Conservation (phyloP, 169 alveolate species). For the Eimeria zaria region DNA sequence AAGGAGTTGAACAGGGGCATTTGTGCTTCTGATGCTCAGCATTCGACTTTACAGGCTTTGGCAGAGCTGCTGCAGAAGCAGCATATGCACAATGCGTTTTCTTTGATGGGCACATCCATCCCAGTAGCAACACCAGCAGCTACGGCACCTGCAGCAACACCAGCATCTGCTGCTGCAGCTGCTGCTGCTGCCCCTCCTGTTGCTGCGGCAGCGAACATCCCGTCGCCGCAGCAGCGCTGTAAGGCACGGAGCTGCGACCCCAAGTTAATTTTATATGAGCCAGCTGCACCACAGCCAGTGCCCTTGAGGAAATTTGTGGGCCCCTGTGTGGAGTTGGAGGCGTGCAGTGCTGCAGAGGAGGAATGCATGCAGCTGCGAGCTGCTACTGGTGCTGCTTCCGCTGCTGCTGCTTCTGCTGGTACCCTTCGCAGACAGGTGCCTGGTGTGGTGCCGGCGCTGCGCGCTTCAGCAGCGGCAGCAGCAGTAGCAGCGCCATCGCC, state of each 20-base stretch:
- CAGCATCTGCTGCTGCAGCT: not conserved
- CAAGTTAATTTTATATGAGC: not conserved
- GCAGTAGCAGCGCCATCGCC: conserved; percentile 21
- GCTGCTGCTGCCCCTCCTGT: conserved; percentile 9
- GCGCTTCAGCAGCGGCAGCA: conserved; percentile 18
- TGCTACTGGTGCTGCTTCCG: too few relatives aligned
- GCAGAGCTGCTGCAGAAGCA: not conserved
- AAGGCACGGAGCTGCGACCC: conserved; percentile 28
- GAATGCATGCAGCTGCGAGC: not conserved
- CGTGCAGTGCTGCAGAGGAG: conserved; percentile 1
- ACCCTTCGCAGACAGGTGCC: not conserved
- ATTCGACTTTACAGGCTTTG: not conserved
- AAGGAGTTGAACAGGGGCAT: not conserved
- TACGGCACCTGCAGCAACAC: not conserved
- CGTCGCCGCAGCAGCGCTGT: not conserved
- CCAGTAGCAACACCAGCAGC: not conserved
- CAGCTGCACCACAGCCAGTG: conserved; percentile 64
- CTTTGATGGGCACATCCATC: too few relatives aligned
- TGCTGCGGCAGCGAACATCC: conserved; percentile 2
- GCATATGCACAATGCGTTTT: too few relatives aligned
- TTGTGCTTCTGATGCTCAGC: not conserved
- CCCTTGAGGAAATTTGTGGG: conserved; percentile 14
- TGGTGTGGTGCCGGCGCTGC: not conserved
- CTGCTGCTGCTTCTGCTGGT: too few relatives aligned
- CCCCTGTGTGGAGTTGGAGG: not conserved